Evolutionary conservation across 2,329 filamentous ascomycete species (phyloP), one percentile per base, ranked within the genome.

Genomic region (Rutstroemia sp.): DNA sequence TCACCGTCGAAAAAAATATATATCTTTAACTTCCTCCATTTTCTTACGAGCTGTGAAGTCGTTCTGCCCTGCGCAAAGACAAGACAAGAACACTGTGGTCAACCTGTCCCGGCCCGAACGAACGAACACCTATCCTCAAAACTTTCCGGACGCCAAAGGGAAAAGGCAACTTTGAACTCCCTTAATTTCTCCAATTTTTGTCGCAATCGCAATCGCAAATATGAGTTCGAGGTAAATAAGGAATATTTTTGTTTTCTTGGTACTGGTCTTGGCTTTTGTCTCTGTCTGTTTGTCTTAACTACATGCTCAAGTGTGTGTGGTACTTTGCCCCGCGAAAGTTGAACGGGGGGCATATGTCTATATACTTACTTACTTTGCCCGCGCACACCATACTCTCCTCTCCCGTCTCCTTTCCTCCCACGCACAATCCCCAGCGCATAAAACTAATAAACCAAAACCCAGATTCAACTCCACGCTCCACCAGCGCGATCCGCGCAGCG

Each of bases 381-480:
- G 30, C 30, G 30, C 30, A 34, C 30, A 34, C 7, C 10, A 10
- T 34, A n/a, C 30, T 10, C 10, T 12, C 30, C 30, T 9, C 10
- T 34, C 19, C 19, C 19, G 2, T 19, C 19, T 19, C 19, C 14
- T 42, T 25, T 12, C n/a, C 41, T 8, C 27, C 14, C 9, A 39
- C 46, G 27, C 52, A 47, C 14, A 41, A n/a, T 5, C n/a, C 39
- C 5, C 14, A 17, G 21, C 51, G 19, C n/a, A 58, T 14, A 23
- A 16, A 3, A 41, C 16, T 41, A 39, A 25, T 19, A 56, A 16
- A n/a, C 37, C 8, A 12, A 12, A 34, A 44, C 19, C 57, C 60
- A 88, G 86, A 75, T 89, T 88, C 71, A 78, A 82, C 64, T 86
- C 84, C 48, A 79, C 79, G 63, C 81, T 89, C 60, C 87, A 89